Evolutionary conservation across 163 green algal species (phyloP), one percentile per base, ranked within the genome.

Genomic region (Chlorella variabilis): DNA sequence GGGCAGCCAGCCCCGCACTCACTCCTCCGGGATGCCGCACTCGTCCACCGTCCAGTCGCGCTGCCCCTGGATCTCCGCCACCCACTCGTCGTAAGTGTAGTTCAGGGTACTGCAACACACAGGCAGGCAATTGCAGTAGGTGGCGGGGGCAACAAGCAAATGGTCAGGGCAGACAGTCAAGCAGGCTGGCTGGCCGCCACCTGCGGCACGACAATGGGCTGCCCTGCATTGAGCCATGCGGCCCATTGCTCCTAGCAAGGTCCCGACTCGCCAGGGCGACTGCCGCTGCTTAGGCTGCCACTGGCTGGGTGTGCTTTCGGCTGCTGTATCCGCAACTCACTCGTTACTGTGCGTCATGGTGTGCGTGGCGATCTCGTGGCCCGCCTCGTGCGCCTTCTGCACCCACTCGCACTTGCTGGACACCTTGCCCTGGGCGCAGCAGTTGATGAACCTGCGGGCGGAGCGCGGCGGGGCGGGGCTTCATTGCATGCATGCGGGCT

Each of bases 331-430:
- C 45, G 11, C n/a, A n/a, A n/a, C n/a, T n/a, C n/a, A n/a, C n/a
- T n/a, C n/a, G n/a, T n/a, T n/a, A n/a, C n/a, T 39, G 18, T 67
- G 59, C 4, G 27, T 17, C 8, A 38, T 20, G 59, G 59, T 67
- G 59, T 67, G 59, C 8, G 59, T 67, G 59, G 59, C n/a, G 29
- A 67, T 67, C 59, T 67, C 59, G 59, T 67, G 59, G 20, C 59
- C 59, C 59, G 29, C 18, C 5, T 67, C 59, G 29, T 67, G n/a
- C 29, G 59, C 59, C n/a, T 13, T 11, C 29, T 39, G 59, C 59
- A 67, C 59, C 59, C 59, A 67, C 59, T 67, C 59, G 29, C 59
- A 67, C n/a, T 17, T 38, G 59, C 59, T 67, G 59, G 59, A 39
- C 59, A 38, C n/a, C 54, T 4, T 29, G 4, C 59, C 59, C 7